Evolutionary conservation across 1,284 basidiomycete genomes (phyloP), one percentile per base, ranked within the genome.

Genomic region (Melampsora larici-populina): DNA sequence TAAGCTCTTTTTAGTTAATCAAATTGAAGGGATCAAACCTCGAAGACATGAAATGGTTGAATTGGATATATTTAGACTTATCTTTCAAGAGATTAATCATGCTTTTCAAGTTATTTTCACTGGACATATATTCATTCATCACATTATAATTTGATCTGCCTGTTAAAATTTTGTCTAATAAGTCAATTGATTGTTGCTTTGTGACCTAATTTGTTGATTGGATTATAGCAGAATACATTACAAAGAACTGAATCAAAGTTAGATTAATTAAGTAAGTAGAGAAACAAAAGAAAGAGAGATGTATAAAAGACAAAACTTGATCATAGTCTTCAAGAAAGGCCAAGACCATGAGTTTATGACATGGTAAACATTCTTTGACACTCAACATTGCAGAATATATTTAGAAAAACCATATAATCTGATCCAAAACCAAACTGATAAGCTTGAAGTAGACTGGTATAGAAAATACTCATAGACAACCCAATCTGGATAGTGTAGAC

Each of bases 51-150:
- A n/a, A n/a, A n/a, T n/a, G n/a, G n/a, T n/a, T n/a, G n/a, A n/a
- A n/a, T n/a, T n/a, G n/a, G n/a, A n/a, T n/a, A n/a, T n/a, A n/a
- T n/a, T n/a, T n/a, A n/a, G n/a, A n/a, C n/a, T n/a, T n/a, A n/a
- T 98, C 94, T 79, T 95, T 88, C 69, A 99, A 86, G 70, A 99
- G 88, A 84, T 99, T 99, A 97, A 99, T 99, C 93, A 99, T 97
- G 89, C 96, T 92, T 89, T 98, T 98, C 79, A 99, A 88, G 83
- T 99, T 99, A 51, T 91, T 91, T 79, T 88, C 87, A 68, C 80
- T 80, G 5, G 92, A 89, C 81, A 99, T 98, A 84, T 98, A 99
- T n/a, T 90, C 88, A 0, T 96, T 98, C 96, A 99, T 99, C 83
- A 98, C 92, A 81, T 88, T 92, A 87, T 98, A 99, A 85, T 99